These are phyloP conservation scores for Aspergillus pseudoviridinutans DNA, from an alignment of 2,329 filamentous ascomycete genomes.

Conservation along the genomic window DNA sequence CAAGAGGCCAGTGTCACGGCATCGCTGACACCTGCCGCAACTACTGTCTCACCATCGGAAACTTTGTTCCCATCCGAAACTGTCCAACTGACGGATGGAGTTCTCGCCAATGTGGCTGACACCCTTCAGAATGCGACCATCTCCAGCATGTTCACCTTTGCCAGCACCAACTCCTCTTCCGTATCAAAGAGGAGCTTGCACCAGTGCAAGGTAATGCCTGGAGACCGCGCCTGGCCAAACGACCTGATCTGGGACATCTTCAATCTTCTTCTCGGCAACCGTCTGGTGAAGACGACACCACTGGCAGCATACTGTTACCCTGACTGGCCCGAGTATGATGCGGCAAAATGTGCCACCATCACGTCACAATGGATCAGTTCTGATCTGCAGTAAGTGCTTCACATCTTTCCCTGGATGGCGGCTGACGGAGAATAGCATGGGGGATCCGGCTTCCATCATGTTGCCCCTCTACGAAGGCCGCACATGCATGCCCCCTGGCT, in stretches of 20 bases:
- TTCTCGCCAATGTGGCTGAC: no score
- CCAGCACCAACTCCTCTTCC: no score
- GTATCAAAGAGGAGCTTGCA: no score
- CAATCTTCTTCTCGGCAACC: constrained; percentile 16
- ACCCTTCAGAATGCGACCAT: no score
- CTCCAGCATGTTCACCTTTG: no score
- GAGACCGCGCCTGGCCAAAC: constrained; percentile 22
- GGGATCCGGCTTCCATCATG: constrained; percentile 23
- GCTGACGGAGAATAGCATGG: constrained; percentile 11
- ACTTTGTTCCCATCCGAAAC: no score
- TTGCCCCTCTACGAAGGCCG: constrained; percentile 26
- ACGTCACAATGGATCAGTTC: constrained; percentile 21
- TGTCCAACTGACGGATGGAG: no score
- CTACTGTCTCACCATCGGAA: no score
- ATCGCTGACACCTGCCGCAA: no score
- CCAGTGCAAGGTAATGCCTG: constrained; percentile 24
- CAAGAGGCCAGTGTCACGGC: no score
- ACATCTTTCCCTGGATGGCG: no score
- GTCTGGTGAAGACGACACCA: constrained; percentile 25
- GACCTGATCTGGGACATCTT: constrained; percentile 20
- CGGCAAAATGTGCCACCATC: constrained; percentile 14
- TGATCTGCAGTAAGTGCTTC: constrained; percentile 20
- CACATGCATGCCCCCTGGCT: constrained; percentile 21
- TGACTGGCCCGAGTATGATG: constrained; percentile 22
- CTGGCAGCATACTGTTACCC: constrained; percentile 25